These are phyloP conservation scores for Calonectria hawksworthii DNA, from an alignment of 2,329 filamentous ascomycete genomes.

Conservation along the genomic window DNA sequence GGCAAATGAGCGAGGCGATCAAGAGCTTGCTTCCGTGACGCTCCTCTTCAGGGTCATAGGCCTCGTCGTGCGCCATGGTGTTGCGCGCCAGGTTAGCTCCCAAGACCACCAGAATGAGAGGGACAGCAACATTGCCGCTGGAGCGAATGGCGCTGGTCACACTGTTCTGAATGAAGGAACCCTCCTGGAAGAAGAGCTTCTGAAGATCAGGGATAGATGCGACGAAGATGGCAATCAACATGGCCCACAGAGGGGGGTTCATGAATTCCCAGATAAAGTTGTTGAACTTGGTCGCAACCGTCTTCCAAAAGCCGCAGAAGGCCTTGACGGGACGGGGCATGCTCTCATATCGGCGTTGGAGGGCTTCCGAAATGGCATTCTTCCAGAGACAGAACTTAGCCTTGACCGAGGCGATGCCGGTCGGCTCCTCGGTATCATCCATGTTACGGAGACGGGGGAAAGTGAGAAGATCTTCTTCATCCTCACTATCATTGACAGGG, in stretches of 20 bases:
- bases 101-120: conserved; percentile 93
- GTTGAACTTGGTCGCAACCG: conserved; percentile 62
- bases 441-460: conserved; percentile 70
- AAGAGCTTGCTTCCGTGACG: conserved; percentile 81
- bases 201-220: conserved; percentile 90
- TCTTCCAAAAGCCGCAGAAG: conserved; percentile 47
- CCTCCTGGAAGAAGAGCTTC: conserved; percentile 86
- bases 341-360: conserved; percentile 49
- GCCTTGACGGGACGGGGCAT: conserved; percentile 60
- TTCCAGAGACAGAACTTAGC: conserved; percentile 44
- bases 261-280: conserved; percentile 90
- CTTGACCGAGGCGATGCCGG: conserved; percentile 54
- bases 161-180: conserved; percentile 92
- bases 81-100: conserved; percentile 95
- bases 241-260: conserved; percentile 98
- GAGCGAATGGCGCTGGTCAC: conserved; percentile 90
- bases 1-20: conserved; percentile 85
- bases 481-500: conserved; percentile 47
- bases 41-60: conserved; percentile 78
- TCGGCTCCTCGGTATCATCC: conserved; percentile 55
- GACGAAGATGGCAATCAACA: conserved; percentile 91
- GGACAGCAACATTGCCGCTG: conserved; percentile 91
- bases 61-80: conserved; percentile 79
- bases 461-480: conserved; percentile 69
- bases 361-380: conserved; percentile 37